Evolutionary conservation across 768 basidiomycete species (phyloP).

Genomic region (Leccinum rimulosum): DNA sequence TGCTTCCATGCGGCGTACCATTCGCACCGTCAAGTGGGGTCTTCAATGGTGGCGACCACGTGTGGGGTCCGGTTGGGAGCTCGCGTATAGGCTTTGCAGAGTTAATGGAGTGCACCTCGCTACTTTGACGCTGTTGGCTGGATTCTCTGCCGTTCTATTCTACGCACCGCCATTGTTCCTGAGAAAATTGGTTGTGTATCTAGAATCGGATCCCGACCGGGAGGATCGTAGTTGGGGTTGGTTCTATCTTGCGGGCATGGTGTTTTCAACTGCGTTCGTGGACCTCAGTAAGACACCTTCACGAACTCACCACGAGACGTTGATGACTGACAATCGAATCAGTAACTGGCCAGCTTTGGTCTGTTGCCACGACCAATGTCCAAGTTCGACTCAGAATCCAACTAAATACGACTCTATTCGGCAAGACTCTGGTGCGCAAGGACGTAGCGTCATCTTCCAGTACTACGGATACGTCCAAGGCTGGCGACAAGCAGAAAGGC

Average conservation of each 20-base stretch:
- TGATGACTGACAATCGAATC: slow-evolving; percentile 8
- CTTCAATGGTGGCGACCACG: slow-evolving; percentile 58
- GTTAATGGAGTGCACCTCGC: slow-evolving; percentile 48
- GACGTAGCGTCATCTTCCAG: slow-evolving; percentile 69
- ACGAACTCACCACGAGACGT: background rate
- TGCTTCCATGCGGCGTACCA: slow-evolving; percentile 56
- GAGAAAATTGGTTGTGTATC: slow-evolving; percentile 54
- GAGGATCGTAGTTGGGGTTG: slow-evolving; percentile 68
- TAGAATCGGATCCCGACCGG: slow-evolving; percentile 61
- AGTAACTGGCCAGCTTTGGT: slow-evolving; percentile 71
- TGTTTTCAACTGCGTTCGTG: slow-evolving; percentile 41
- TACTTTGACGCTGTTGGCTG: slow-evolving; percentile 49
- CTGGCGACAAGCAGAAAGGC: slow-evolving; percentile 17
- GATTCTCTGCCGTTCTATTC: slow-evolving; percentile 57
- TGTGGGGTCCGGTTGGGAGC: slow-evolving; percentile 61
- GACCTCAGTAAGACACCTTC: slow-evolving; percentile 39
- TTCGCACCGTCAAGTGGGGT: slow-evolving; percentile 48
- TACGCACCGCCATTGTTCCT: slow-evolving; percentile 66
- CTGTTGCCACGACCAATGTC: slow-evolving; percentile 61
- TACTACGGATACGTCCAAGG: slow-evolving; percentile 24
- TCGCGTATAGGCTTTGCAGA: slow-evolving; percentile 58
- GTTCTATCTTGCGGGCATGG: slow-evolving; percentile 59
- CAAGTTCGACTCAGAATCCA: slow-evolving; percentile 72
- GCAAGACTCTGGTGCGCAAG: slow-evolving; percentile 84
- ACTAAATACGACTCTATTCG: slow-evolving; percentile 80